Evolutionary conservation across 345 rosid genomes (phyloP), one percentile per base, ranked within the genome.

Genomic region (Microcos paniculata): DNA sequence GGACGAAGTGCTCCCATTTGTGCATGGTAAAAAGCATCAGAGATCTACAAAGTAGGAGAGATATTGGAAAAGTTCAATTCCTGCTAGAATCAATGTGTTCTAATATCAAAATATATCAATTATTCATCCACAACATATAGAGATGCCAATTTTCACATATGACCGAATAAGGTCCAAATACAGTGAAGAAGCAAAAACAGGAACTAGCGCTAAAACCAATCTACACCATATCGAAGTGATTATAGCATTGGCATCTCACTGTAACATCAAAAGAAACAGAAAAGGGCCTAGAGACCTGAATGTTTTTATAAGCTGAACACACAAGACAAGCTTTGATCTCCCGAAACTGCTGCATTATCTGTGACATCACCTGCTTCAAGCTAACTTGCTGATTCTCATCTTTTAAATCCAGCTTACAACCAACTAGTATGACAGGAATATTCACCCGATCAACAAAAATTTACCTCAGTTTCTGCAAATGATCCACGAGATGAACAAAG

Each of bases 1-100:
- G 98, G 98, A 83, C 93, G 88, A 68, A 90, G 87, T 46, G 87
- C 97, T 52, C 98, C 92, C 73, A 88, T 87, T 83, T 91, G 98
- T 1, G 99, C 98, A 76, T 90, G 85, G 81, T 84, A 84, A 77
- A 88, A 68, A 90, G 88, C 49, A 88, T 86, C 86, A 8, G 82
- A 85, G 51, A 91, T 89, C 98, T 94, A 88, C 62, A 79, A 30
- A 59, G 30, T 80, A 9, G 64, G n/a, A n/a, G 24, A 51, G 58
- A 72, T 71, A 62, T 1, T 21, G 46, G n/a, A 71, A 73, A 40
- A n/a, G 40, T 9, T 42, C 31, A 59, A 72, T 52, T n/a, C 72
- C 69, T 42, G 14, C 45, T 6, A 68, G 52, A 62, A 30, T 21
- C 21, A 38, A 78, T 53, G 52, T 2, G 33, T 21, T 65, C 70